phyloP scores from a whole-genome alignment of 2,329 filamentous ascomycete species.

The Trichoderma cornu-damae region DNA sequence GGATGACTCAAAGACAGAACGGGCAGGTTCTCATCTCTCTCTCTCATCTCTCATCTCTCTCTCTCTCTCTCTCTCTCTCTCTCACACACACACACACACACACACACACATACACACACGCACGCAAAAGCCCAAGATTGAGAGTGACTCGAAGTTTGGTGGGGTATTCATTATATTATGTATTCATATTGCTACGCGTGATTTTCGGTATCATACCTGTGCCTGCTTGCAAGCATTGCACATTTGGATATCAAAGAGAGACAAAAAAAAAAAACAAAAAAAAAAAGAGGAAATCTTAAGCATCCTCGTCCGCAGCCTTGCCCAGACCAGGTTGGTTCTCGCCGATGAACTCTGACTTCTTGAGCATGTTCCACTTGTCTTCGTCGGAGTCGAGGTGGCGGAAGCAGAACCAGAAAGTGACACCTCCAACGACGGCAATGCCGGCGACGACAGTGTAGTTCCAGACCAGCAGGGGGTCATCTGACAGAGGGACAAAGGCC shows the following conservation, averaged over 20 bases:
- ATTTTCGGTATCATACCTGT: conserved; percentile 18
- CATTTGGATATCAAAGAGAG: background rate
- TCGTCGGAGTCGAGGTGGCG: conserved; percentile 60
- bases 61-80: no score
- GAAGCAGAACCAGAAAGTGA: conserved; percentile 65
- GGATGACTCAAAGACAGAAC: background rate
- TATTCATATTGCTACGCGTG: conserved; percentile 14
- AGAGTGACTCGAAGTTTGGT: background rate
- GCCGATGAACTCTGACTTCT: conserved; percentile 41
- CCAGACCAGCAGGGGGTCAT: conserved; percentile 63
- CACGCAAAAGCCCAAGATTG: no score
- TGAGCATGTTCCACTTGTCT: conserved; percentile 61
- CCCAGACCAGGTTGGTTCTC: conserved; percentile 33
- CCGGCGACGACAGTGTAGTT: conserved; percentile 63
- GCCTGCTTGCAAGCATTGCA: background rate
- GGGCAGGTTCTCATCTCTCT: background rate
- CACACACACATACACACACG: no score
- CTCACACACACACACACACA: no score
- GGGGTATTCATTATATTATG: conserved; percentile 11
- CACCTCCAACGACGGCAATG: conserved; percentile 57
- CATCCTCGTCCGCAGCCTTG: conserved; percentile 22
- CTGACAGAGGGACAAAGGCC: conserved; percentile 57
- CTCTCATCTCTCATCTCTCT: no score
- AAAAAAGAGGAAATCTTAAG: background rate
- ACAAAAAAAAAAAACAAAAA: no score